A percentile compares a stretch with the other conserved stretches of the same genome.
These are phyloP conservation scores for Scleromitrula shiraiana DNA, from an alignment of 2,329 filamentous ascomycete species.

Conservation along the genomic window DNA sequence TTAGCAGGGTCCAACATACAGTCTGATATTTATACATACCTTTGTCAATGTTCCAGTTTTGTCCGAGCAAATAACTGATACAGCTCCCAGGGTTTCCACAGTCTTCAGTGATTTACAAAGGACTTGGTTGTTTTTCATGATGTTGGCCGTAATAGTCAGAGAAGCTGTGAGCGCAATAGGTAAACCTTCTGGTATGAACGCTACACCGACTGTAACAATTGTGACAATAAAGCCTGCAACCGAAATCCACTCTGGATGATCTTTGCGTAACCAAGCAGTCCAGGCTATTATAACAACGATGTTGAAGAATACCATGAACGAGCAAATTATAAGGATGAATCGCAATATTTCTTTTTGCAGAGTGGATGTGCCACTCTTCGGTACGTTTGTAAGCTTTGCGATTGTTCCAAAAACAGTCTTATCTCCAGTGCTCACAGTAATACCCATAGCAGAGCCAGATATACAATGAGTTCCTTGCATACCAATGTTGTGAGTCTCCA, in stretches of 20 bases:
- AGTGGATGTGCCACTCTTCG: constrained; percentile 57
- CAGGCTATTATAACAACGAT: constrained; percentile 58
- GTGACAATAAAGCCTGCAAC: constrained; percentile 61
- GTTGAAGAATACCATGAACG: constrained; percentile 58
- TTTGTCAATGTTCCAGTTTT: constrained; percentile 64
- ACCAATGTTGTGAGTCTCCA: constrained; percentile 68
- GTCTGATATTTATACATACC: too few relatives aligned
- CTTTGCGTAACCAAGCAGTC: constrained; percentile 57
- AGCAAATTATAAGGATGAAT: constrained; percentile 62
- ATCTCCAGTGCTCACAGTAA: constrained; percentile 65
- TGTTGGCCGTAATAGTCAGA: constrained; percentile 65
- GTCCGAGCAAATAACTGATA: constrained; percentile 67
- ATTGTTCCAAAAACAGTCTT: constrained; percentile 68
- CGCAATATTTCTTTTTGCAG: constrained; percentile 64
- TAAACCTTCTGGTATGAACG: constrained; percentile 67
- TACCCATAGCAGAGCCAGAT: constrained; percentile 55
- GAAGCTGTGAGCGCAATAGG: constrained; percentile 61
- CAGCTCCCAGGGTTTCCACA: constrained; percentile 65
- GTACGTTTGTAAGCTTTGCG: constrained; percentile 60
- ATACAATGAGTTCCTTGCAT: constrained; percentile 73
- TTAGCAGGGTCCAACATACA: constrained; percentile 1
- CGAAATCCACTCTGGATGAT: constrained; percentile 61
- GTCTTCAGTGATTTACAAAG: constrained; percentile 73
- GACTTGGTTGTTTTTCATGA: constrained; percentile 68
- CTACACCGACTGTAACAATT: constrained; percentile 39